Base-by-base conservation (phyloP, 805 yeast genomes). In the Lipomyces yamadae region DNA sequence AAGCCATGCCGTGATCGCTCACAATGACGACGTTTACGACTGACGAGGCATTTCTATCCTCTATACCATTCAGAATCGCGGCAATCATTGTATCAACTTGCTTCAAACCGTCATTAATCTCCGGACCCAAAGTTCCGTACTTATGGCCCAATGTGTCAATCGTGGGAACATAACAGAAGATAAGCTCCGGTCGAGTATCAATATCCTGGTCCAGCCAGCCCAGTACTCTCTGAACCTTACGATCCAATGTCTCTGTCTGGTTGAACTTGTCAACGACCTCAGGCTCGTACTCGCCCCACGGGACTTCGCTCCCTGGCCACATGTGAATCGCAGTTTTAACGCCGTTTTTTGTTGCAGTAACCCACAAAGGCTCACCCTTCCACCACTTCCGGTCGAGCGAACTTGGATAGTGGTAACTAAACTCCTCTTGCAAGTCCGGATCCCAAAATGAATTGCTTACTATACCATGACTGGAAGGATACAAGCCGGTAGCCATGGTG, bases 281-380 rank as follows among this genome's bases (percentile, higher is more conserved):
- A 64, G 83, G 74, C 1, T 89, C 87, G 30, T 82, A 83, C 4
- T 76, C 76, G 63, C 84, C 81, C 74, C 84, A 86, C 33, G 83
- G 82, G 6, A 87, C 96, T 72, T 92, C 97, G 66, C 92, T 86
- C 1, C 97, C 97, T 0, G 97, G 97, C 96, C 96, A 93, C 97
- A 92, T 92, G 77, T 92, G 96, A n/a, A 91, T 88, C 0, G 92
- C 96, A 4, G 89, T 78, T 2, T 79, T 79, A 1, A 88, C 83
- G 4, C 87, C 88, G 66, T 89, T 89, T 24, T 76, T 76, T 35
- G 80, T 81, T 0, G 94, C 92, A 0, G 96, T 90, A 39, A 83
- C 79, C 98, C 98, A 93, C 29, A 93, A 74, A 0, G 97, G 95
- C 75, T 91, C 95, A 32, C 97, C 97, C 32, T 92, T 94, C 96